Evolutionary conservation across 2,329 filamentous ascomycete genomes (phyloP), one percentile per base, ranked within the genome.

Genomic region (Pseudocercospora pini-densiflorae): DNA sequence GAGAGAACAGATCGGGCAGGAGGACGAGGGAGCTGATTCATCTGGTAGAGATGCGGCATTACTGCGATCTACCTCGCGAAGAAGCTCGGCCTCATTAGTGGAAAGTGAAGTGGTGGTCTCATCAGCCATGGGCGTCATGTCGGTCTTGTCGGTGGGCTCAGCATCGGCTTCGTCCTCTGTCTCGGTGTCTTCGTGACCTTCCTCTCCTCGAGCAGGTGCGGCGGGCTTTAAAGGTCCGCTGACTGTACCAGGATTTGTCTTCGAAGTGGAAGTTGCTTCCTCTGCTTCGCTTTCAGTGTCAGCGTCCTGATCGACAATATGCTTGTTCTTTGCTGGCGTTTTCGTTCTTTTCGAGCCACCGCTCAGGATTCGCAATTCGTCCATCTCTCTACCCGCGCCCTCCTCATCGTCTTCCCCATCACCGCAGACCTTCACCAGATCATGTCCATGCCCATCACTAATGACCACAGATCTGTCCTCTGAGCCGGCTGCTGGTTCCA

Each of bases 341-440:
- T 36, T 40, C 53, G 60, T 64, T 27, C 59, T 43, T 23, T 54
- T 59, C 63, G 62, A 21, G 31, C 43, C 62, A 24, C 55, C 59
- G 59, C 77, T 75, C 24, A 87, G 77, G 19, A 81, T 82, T 61
- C 85, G 84, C 60, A 95, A 81, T 77, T 96, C 92, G 14, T 84
- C 82, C 72, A 92, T 80, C 78, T 96, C 91, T 31, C 85, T 83
- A 47, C 63, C 62, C 73, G 85, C 82, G n/a, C 81, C 80, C 62
- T 90, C 88, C 19, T 83, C 80, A 2, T 76, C 73, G 65, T 84
- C 84, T 75, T 83, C 82, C 69, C 92, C 90, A 53, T 91, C 90
- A 68, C 89, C 90, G 75, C 92, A 95, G 0, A 95, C 88, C 72
- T 87, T 91, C 67, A 94, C 81, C 83, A 96, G 84, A 12, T 86